phyloP scores from a whole-genome alignment of 352 stramenopile species.

The Phytopythium sindhum region DNA sequence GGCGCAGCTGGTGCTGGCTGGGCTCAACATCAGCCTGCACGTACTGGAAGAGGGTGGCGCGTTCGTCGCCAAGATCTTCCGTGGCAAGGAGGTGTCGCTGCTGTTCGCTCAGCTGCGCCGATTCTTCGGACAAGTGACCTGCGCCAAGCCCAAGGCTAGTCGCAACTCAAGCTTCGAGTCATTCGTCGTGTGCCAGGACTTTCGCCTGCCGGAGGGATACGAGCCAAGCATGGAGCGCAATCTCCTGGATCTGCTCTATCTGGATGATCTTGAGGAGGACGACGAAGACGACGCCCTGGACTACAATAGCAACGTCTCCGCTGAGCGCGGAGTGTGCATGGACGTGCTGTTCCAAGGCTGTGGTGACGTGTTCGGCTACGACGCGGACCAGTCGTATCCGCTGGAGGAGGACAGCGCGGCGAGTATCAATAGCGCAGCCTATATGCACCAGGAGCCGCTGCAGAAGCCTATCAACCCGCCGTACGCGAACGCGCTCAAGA shows the following conservation, averaged over 20 bases:
- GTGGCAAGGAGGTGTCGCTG: conserved; percentile 72
- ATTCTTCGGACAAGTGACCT: conserved; percentile 73
- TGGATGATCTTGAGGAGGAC: conserved; percentile 34
- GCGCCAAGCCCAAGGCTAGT: conserved; percentile 81
- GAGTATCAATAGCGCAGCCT: conserved; percentile 18
- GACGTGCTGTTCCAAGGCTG: conserved; percentile 70
- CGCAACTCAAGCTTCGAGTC: conserved; percentile 85
- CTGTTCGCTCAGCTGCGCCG: conserved; percentile 66
- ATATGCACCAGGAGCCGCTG: conserved; percentile 72
- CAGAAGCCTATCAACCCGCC: conserved; percentile 86
- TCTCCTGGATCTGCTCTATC: conserved; percentile 66
- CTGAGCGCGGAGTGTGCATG: conserved; percentile 42
- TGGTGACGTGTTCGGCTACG: conserved; percentile 74
- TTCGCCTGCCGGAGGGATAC: conserved; percentile 47
- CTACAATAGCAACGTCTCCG: conserved; percentile 27
- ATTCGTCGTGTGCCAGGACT: conserved; percentile 75
- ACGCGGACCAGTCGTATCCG: conserved; percentile 83
- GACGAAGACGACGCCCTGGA: conserved; percentile 8
- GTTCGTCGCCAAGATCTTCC: conserved; percentile 87
- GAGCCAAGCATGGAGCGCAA: conserved; percentile 64
- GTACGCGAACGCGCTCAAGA: conserved; percentile 74
- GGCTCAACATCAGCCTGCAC: conserved; percentile 77
- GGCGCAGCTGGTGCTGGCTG: conserved; percentile 73
- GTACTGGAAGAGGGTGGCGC: conserved; percentile 65
- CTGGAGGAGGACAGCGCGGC: conserved; percentile 35